Percentiles rank a stretch among this genome's conserved stretches.
These are phyloP conservation scores for Xylaria castorea DNA, from an alignment of 495 filamentous ascomycete species.

Conservation along the genomic window DNA sequence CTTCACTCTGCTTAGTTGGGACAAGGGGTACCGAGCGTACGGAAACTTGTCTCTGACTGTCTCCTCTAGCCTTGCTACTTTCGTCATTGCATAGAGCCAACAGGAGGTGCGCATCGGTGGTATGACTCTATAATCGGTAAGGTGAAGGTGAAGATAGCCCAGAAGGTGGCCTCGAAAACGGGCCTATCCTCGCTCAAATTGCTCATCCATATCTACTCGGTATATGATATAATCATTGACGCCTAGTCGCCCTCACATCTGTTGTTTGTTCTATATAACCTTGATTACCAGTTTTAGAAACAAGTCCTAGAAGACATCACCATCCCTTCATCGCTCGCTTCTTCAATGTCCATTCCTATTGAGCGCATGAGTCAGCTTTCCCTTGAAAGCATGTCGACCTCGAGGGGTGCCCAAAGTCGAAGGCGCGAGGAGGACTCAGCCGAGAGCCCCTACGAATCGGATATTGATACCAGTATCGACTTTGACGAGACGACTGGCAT, in stretches of 20 bases:
- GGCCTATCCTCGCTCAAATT: conserved; percentile 31
- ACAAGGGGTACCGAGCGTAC: background rate
- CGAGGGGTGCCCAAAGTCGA: conserved; percentile 35
- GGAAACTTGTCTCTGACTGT: background rate
- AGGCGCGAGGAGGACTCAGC: conserved; percentile 40
- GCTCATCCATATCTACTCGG: conserved; percentile 6
- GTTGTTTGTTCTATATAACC: conserved; percentile 37
- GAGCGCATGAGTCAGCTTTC: conserved; percentile 50
- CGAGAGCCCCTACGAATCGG: conserved; percentile 32
- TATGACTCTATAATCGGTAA: conserved; percentile 7
- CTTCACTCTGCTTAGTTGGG: background rate
- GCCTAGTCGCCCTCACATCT: conserved; percentile 1
- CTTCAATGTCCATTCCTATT: conserved; percentile 43
- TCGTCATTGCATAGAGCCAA: background rate
- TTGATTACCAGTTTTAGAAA: conserved; percentile 16
- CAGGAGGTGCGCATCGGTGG: background rate
- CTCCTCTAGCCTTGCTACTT: background rate
- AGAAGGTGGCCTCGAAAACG: conserved; percentile 31
- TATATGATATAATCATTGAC: background rate
- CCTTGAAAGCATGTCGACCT: conserved; percentile 44
- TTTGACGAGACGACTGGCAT: conserved; percentile 41
- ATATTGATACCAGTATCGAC: conserved; percentile 39
- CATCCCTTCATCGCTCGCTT: conserved; percentile 10
- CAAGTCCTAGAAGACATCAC: conserved; percentile 21
- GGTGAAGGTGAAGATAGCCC: conserved; percentile 9